phyloP scores from a whole-genome alignment of 129 eudicot species.

The Ambrosia artemisiifolia region DNA sequence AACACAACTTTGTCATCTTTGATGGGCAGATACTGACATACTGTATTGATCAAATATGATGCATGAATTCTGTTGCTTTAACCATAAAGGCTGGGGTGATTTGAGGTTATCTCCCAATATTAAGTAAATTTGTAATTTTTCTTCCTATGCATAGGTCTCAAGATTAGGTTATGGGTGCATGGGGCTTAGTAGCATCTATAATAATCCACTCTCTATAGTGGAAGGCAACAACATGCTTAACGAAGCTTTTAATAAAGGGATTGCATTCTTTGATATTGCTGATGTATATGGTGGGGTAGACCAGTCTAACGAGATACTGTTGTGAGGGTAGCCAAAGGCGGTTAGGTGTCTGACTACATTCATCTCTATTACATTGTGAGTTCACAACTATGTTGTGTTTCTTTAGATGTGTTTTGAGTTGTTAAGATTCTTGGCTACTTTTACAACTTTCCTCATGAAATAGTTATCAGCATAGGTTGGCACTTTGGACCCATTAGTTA shows the following conservation, averaged over 20 bases:
- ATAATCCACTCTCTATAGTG: conserved; percentile 58
- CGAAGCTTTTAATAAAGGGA: conserved; percentile 52
- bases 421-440: conserved; percentile 1
- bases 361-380: conserved; percentile 60
- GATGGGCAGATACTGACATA: no score
- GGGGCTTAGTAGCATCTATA: conserved; percentile 56
- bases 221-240: conserved; percentile 47
- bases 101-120: background rate
- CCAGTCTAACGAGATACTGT: conserved; percentile 53
- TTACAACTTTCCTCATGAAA: background rate
- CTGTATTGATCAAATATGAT: no score
- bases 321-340: conserved; percentile 65
- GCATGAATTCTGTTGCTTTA: no score
- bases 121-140: background rate
- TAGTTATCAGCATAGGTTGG: background rate
- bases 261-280: conserved; percentile 70
- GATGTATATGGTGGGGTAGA: conserved; percentile 59
- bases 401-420: background rate
- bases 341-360: conserved; percentile 56
- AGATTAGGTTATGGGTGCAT: conserved; percentile 74
- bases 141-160: conserved; percentile 44
- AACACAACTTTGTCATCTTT: no score
- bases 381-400: background rate
- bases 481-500: background rate
- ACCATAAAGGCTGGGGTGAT: background rate